phyloP scores from a whole-genome alignment of 495 filamentous ascomycete genomes.

The Platismatia glauca region DNA sequence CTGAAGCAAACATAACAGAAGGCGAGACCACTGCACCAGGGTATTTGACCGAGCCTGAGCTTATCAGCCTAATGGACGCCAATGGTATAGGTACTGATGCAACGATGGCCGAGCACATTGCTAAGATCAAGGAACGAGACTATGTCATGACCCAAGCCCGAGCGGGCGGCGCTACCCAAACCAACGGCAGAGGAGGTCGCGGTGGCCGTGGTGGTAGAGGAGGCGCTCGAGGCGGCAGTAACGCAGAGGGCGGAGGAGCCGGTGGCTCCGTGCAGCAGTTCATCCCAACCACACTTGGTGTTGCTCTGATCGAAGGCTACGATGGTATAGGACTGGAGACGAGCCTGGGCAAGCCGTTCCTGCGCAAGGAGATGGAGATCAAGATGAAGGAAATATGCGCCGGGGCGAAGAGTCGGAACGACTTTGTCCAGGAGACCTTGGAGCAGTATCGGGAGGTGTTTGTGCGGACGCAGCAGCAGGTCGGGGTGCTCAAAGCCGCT shows the following conservation, averaged over 20 bases:
- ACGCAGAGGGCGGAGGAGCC: conserved; percentile 36
- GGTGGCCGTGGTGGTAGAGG: conserved; percentile 40
- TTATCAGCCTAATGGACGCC: conserved; percentile 97
- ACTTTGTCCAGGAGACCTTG: conserved; percentile 70
- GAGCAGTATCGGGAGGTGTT: conserved; percentile 80
- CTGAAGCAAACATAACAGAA: conserved; percentile 79
- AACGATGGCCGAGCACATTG: conserved; percentile 97
- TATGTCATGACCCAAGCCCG: conserved; percentile 66
- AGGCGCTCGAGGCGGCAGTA: conserved; percentile 32
- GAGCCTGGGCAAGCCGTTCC: conserved; percentile 90
- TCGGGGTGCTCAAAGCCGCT: conserved; percentile 61
- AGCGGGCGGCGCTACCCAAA: conserved; percentile 26
- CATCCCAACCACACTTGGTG: conserved; percentile 80
- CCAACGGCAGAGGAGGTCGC: conserved; percentile 29
- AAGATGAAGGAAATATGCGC: conserved; percentile 93
- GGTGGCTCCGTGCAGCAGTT: conserved; percentile 65
- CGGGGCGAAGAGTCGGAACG: conserved; percentile 61
- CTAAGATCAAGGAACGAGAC: conserved; percentile 80
- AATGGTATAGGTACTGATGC: conserved; percentile 98
- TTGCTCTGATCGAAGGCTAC: conserved; percentile 88
- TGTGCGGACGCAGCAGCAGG: conserved; percentile 60
- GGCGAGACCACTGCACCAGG: conserved; percentile 76
- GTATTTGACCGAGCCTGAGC: conserved; percentile 88
- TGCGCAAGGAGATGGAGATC: conserved; percentile 94
- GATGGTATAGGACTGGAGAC: conserved; percentile 84